Evolutionary conservation across 371 early-diverging fungal species (phyloP), one percentile per base, ranked within the genome.

Genomic region (Mortierella sp.): DNA sequence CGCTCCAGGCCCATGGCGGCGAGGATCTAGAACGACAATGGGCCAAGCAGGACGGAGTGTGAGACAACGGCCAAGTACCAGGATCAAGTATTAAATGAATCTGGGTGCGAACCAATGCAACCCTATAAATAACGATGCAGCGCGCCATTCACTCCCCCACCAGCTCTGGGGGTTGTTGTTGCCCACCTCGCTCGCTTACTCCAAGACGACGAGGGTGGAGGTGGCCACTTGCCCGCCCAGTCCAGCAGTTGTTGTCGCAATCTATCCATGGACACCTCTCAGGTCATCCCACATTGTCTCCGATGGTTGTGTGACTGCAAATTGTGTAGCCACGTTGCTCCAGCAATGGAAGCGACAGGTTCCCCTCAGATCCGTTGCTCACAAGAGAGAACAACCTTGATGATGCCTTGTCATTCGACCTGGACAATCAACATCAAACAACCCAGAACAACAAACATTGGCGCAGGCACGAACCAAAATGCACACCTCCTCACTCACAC

Each of bases 241-340:
- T n/a, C n/a, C n/a, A n/a, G n/a, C n/a, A n/a, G n/a, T n/a, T n/a
- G n/a, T n/a, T n/a, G n/a, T n/a, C n/a, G n/a, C n/a, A n/a, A n/a
- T n/a, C n/a, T n/a, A n/a, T n/a, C n/a, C n/a, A n/a, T n/a, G n/a
- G n/a, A n/a, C n/a, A n/a, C n/a, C n/a, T n/a, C n/a, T n/a, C n/a
- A n/a, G n/a, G n/a, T n/a, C n/a, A n/a, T n/a, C n/a, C n/a, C n/a
- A n/a, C n/a, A n/a, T n/a, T n/a, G 10, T 34, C 34, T 34, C 4
- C 34, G 34, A 34, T 34, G 34, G 34, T n/a, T n/a, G n/a, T 34
- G 34, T 47, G 10, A 47, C 10, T 47, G 47, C 22, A 22, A 47
- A 19, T 44, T 16, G 17, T 6, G 27, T 8, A 46, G 27, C 63
- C 63, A 63, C 63, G 66, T 65, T 51, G 27, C 57, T 53, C 27